Conservation (phyloP, 345 rosid species). For the Ricinus communis region DNA sequence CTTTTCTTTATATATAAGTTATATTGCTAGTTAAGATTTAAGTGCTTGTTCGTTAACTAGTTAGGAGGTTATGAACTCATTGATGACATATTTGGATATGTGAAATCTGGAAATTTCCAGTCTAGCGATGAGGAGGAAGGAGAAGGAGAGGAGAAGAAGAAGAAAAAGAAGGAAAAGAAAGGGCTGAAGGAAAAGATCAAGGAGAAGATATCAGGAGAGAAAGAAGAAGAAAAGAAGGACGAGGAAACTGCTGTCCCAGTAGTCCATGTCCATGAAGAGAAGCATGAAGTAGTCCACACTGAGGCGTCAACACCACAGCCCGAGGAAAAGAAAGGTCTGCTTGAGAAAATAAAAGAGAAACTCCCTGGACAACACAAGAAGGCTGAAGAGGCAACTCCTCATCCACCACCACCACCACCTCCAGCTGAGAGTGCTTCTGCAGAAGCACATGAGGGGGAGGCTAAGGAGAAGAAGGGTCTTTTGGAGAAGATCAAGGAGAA, state of each 20-base stretch:
- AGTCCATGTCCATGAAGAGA: background rate
- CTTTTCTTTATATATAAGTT: no score
- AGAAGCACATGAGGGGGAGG: constrained; percentile 24
- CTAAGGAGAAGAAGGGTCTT: constrained; percentile 71
- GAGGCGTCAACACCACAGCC: constrained; percentile 5
- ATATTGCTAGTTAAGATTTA: no score
- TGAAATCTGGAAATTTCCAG: constrained; percentile 41
- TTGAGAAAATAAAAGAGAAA: constrained; percentile 66
- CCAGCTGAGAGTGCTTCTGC: background rate
- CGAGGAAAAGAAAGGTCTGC: constrained; percentile 66
- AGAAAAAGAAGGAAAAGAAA: constrained; percentile 54
- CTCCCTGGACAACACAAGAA: constrained; percentile 52
- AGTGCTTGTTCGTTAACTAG: no score
- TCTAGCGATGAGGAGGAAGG: constrained; percentile 82
- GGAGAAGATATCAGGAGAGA: constrained; percentile 49
- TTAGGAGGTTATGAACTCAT: no score
- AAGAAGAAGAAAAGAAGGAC: constrained; percentile 23
- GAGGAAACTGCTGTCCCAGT: constrained; percentile 14
- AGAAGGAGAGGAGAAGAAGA: constrained; percentile 62
- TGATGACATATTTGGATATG: background rate
- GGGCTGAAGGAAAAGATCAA: constrained; percentile 50
- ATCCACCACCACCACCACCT: background rate
- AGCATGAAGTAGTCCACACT: constrained; percentile 13
- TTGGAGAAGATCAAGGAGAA: constrained; percentile 90
- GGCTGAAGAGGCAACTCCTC: constrained; percentile 20